A percentile compares a stretch with the other conserved stretches of the same genome.
phyloP scores from a whole-genome alignment of 805 yeast genomes.

The Lipomyces sp. region DNA sequence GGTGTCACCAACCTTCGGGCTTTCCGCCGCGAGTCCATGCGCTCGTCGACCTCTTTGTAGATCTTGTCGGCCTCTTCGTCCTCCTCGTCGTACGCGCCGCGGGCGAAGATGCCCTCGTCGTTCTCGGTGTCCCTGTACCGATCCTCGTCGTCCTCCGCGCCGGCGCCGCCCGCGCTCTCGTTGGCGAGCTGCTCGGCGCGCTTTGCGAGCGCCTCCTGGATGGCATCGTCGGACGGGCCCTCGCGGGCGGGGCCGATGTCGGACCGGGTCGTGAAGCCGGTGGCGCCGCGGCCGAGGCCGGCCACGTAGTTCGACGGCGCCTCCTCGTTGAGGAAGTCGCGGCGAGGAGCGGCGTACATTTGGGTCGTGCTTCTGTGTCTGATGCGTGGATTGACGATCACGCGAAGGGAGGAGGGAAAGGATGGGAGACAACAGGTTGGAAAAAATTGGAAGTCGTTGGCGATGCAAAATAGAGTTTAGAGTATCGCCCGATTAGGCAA shows the following conservation, averaged over 20 bases:
- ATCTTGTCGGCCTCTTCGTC: slow-evolving; percentile 77
- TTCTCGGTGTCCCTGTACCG: slow-evolving; percentile 35
- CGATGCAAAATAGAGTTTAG: too few species aligned
- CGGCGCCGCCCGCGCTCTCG: slow-evolving; percentile 31
- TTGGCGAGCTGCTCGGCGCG: slow-evolving; percentile 31
- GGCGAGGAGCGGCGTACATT: slow-evolving; percentile 27
- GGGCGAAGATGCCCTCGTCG: slow-evolving; percentile 39
- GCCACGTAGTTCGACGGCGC: slow-evolving; percentile 90
- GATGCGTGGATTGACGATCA: neutral
- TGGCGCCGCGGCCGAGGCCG: slow-evolving; percentile 93
- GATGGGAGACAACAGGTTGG: too few species aligned
- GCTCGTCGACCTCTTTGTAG: slow-evolving; percentile 63
- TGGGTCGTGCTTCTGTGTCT: too few species aligned
- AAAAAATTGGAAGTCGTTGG: too few species aligned
- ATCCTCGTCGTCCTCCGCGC: slow-evolving; percentile 38
- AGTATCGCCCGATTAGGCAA: too few species aligned
- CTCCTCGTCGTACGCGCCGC: slow-evolving; percentile 45
- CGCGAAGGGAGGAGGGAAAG: neutral
- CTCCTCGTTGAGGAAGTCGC: slow-evolving; percentile 67
- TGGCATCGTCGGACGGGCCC: slow-evolving; percentile 41
- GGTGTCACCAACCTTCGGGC: slow-evolving; percentile 29
- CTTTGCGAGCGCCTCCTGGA: slow-evolving; percentile 32
- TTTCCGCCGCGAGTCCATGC: slow-evolving; percentile 38
- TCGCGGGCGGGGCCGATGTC: slow-evolving; percentile 56
- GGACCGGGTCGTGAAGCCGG: slow-evolving; percentile 85